A percentile compares a stretch with the other conserved stretches of the same genome.
Conservation (phyloP, 768 basidiomycete species). For the Mycena venus region DNA sequence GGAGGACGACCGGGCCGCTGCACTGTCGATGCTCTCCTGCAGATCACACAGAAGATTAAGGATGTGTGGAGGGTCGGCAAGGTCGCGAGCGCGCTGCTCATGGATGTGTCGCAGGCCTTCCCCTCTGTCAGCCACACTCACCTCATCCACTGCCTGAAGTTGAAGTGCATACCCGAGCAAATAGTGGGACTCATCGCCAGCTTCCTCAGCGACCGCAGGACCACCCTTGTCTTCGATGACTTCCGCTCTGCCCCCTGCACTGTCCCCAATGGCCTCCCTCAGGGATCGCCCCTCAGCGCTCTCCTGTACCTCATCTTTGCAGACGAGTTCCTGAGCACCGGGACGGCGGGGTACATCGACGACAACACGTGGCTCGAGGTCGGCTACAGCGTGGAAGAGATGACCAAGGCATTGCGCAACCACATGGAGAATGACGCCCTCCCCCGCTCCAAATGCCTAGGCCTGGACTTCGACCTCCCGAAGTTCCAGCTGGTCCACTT, state of each 20-base stretch:
- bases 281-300: constrained; percentile 21
- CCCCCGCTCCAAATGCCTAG: neutral
- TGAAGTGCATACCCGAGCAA: neutral
- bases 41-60: neutral
- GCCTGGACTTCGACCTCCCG: neutral
- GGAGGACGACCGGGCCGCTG: neutral
- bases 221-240: constrained; percentile 20
- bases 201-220: constrained; percentile 13
- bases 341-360: neutral
- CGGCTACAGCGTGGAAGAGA: neutral
- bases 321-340: neutral
- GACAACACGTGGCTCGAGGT: neutral
- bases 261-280: constrained; percentile 9
- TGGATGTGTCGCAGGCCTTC: constrained; percentile 8
- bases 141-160: neutral
- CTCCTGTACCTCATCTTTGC: constrained; percentile 18
- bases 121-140: constrained; percentile 2
- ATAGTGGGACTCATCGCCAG: neutral
- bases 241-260: neutral
- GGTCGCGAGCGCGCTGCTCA: neutral
- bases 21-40: neutral
- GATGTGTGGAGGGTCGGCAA: neutral
- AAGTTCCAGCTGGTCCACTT: constrained; percentile 4
- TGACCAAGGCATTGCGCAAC: neutral
- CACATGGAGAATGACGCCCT: neutral